Percentiles rank a stretch among this genome's conserved stretches.
phyloP scores from a whole-genome alignment of 257 asterid genomes.

The Solanum verrucosum region DNA sequence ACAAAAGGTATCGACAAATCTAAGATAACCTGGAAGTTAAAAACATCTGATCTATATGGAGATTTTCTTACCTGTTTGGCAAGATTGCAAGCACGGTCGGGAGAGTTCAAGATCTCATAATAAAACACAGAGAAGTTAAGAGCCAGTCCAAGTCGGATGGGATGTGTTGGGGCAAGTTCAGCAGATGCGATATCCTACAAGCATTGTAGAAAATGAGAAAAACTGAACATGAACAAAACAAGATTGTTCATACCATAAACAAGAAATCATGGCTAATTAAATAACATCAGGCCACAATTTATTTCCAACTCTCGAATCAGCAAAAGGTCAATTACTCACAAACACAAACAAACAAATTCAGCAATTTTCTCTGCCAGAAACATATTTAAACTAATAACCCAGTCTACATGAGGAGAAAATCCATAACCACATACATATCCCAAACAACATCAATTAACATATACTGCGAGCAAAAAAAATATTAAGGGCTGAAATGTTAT shows the following conservation, averaged over 20 bases:
- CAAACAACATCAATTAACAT: neutral
- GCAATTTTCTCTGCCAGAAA: neutral
- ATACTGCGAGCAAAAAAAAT: neutral
- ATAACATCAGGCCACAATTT: neutral
- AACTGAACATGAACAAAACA: neutral
- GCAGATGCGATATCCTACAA: slow-evolving; percentile 69
- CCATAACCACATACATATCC: neutral
- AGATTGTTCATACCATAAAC: neutral
- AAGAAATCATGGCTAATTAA: neutral
- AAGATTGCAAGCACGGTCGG: slow-evolving; percentile 82
- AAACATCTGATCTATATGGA: neutral
- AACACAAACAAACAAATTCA: too few species aligned
- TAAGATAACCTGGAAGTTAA: neutral
- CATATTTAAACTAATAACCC: neutral
- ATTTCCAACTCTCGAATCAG: too few species aligned
- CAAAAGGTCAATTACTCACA: too few species aligned
- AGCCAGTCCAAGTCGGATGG: slow-evolving; percentile 85
- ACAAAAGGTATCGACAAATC: neutral
- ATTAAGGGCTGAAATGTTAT: neutral
- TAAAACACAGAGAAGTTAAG: slow-evolving; percentile 82
- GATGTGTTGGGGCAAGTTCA: slow-evolving; percentile 82
- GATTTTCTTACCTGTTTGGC: slow-evolving; percentile 53
- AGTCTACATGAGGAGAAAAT: neutral
- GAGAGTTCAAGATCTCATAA: slow-evolving; percentile 82
- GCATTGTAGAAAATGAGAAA: neutral